Base-by-base conservation (phyloP, 2,329 filamentous ascomycete genomes). In the Alternaria solani region DNA sequence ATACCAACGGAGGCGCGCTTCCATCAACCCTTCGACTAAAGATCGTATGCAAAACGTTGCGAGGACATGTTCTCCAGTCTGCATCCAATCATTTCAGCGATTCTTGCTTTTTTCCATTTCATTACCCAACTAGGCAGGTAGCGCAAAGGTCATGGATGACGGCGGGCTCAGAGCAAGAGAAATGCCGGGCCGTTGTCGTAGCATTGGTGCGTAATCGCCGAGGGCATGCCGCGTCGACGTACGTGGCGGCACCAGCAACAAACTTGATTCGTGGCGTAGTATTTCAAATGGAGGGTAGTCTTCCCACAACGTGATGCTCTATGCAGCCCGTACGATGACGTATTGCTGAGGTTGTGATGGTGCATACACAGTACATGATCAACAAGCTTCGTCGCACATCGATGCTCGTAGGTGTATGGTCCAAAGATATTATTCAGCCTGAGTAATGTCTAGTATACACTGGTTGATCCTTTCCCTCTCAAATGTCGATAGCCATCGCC, bases 141-240 rank as follows among this genome's bases (percentile, higher is more conserved):
- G 11, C 20, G 34, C 41, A 26, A 28, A 26, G 49, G 28, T 38
- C 55, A 55, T 64, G 16, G 62, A 62, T 64, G 25, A 41, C 62
- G 48, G 62, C 62, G 62, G 62, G 55, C 59, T 48, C 62, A 38
- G 49, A 43, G 38, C 51, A 52, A 34, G 32, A 62, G 38, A 62
- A 55, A 51, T 57, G 52, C 62, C 62, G 62, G 44, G 41, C 57
- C 57, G 57, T 49, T 41, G 44, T 51, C 44, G 42, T 46, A 49
- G 46, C 36, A 60, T 57, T 57, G 57, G 57, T 41, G 47, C 47
- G 16, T 32, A 55, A 18, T 7, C 43, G 51, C 57, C 57, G 51
- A 59, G 34, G 36, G 36, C 16, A 59, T 59, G 57, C 57, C 51
- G 57, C 43, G 30, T 32, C 39, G 54, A 59, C 52, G 51, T 51